Evolutionary conservation across 768 basidiomycete genomes (phyloP), one percentile per base, ranked within the genome.

Genomic region (Cystoderma amianthinum): DNA sequence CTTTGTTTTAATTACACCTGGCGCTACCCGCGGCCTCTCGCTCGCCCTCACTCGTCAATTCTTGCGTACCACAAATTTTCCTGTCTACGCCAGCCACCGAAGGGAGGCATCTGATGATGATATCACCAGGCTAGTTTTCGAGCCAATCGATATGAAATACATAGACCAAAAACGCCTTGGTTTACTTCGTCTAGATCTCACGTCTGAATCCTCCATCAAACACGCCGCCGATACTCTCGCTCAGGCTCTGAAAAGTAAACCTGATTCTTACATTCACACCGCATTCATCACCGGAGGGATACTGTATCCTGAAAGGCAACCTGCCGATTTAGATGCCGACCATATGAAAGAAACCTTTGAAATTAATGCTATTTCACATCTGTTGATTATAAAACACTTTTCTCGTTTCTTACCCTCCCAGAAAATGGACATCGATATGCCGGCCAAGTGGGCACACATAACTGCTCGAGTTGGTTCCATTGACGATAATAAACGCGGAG

Each of bases 341-440:
- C 44, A 60, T 24, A 54, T 79, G 32, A 48, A 56, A 19, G 54
- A 69, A 42, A 68, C 72, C 10, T 80, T 78, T 58, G 63, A 72
- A 48, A 69, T 72, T 54, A 81, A 82, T 57, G 70, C 73, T 50
- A 67, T 80, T 42, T 72, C 78, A 15, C 78, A 80, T 52, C 60
- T 80, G 32, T 67, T 80, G 32, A 62, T 74, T 46, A 75, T 81
- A 59, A 79, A 79, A 55, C 74, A 80, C 54, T 82, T 80, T 52
- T 68, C 69, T 15, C 70, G 62, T 36, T 82, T 80, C 60, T 69
- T 80, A 32, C 78, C 4, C 44, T 54, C 4, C 40, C 59, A 10
- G 45, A 47, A n/a, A 41, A 41, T 21, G 48, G 11, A 10, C 3
- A 40, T 66, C 11, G 34, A 47, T 11, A 48, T 46, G 5, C 68